phyloP scores from a whole-genome alignment of 192 early-diverging fungal species.

The Linnemannia hyalina region DNA sequence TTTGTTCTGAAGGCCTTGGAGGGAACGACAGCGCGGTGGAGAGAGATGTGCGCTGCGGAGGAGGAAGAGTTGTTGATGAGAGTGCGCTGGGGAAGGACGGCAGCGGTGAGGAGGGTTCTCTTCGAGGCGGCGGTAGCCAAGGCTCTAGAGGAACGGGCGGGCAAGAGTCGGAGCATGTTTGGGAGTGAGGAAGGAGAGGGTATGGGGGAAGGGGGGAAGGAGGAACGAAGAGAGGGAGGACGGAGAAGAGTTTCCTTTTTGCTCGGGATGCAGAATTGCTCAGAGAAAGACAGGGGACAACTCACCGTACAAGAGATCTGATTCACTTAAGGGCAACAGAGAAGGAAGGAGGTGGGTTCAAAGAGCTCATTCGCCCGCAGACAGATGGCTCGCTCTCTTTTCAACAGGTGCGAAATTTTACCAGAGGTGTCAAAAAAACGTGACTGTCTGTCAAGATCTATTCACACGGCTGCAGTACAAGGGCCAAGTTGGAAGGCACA shows the following conservation, averaged over 20 bases:
- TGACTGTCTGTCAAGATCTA: neutral
- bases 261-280: neutral
- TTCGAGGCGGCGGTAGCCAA: conserved; percentile 11
- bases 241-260: neutral
- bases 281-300: neutral
- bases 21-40: conserved; percentile 10
- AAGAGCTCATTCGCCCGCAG: neutral
- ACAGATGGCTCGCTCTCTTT: conserved; percentile 37
- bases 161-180: conserved; percentile 34
- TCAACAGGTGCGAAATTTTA: conserved; percentile 47
- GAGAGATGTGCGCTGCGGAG: conserved; percentile 48
- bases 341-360: neutral
- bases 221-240: neutral
- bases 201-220: neutral
- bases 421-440: neutral
- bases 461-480: neutral
- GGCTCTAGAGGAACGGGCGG: conserved; percentile 9
- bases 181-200: neutral
- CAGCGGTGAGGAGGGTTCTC: conserved; percentile 37
- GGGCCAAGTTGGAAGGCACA: neutral
- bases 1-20: conserved; percentile 30
- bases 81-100: conserved; percentile 10
- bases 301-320: neutral
- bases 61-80: conserved; percentile 34
- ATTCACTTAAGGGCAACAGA: neutral